A percentile compares a stretch with the other conserved stretches of the same genome.
Conservation (phyloP, 2,329 filamentous ascomycete species). For the Pezicula rhizophila region DNA sequence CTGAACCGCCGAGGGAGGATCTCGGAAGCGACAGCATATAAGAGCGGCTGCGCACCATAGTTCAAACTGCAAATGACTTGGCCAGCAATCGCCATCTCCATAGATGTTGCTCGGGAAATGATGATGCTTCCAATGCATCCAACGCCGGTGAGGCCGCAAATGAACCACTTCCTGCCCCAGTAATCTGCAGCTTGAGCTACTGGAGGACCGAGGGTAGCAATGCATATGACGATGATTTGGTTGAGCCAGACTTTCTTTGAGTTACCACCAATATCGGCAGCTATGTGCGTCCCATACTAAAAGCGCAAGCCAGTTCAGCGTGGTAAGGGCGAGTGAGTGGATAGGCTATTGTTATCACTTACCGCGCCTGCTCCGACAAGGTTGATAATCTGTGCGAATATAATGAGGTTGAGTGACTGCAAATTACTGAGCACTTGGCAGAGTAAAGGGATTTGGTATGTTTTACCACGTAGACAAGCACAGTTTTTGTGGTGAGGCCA, state of each 20-base stretch:
- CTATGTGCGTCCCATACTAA: constrained; percentile 25
- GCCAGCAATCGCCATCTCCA: constrained; percentile 31
- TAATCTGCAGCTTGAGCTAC: constrained; percentile 33
- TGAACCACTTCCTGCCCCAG: constrained; percentile 34
- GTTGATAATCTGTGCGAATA: constrained; percentile 27
- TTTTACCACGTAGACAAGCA: too few relatives aligned
- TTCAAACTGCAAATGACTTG: constrained; percentile 29
- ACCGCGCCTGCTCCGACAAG: constrained; percentile 24
- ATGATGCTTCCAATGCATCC: constrained; percentile 29
- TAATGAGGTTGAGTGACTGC: too few relatives aligned
- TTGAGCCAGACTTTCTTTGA: too few relatives aligned
- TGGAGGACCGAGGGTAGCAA: constrained; percentile 29
- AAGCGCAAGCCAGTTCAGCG: constrained; percentile 24
- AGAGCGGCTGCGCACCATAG: constrained; percentile 31
- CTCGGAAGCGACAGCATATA: constrained; percentile 32
- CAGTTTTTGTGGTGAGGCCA: too few relatives aligned
- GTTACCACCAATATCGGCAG: too few relatives aligned
- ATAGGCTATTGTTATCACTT: background rate
- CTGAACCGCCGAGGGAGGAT: constrained; percentile 29
- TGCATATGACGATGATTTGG: constrained; percentile 28
- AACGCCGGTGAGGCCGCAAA: constrained; percentile 26
- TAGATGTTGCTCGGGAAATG: constrained; percentile 26
- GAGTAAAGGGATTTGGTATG: too few relatives aligned
- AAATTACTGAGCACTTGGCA: too few relatives aligned
- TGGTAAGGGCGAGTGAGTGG: too few relatives aligned